A percentile compares a stretch with the other conserved stretches of the same genome.
phyloP scores from a whole-genome alignment of 305 asterid genomes.

The Solanum hybrid region DNA sequence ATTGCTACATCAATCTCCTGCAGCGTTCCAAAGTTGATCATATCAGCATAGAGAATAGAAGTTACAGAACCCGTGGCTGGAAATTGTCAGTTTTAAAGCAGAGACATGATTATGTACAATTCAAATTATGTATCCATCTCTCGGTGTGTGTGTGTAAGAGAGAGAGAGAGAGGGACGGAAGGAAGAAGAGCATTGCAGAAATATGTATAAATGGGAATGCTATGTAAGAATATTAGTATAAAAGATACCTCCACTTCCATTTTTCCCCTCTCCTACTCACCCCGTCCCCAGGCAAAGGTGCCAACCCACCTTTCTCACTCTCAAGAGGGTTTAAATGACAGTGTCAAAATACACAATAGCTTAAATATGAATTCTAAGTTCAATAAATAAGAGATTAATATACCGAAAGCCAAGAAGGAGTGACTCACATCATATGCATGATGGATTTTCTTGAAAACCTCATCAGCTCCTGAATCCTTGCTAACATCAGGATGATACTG shows the following conservation, averaged over 20 bases:
- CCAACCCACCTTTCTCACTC: not conserved
- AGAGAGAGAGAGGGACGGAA: not conserved
- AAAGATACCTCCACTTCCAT: not conserved
- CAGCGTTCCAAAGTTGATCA: not conserved
- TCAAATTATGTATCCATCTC: not conserved
- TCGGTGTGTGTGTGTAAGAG: not conserved
- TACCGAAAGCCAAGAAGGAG: not conserved
- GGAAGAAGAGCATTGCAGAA: not conserved
- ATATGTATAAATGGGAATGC: not conserved
- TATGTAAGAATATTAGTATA: not conserved
- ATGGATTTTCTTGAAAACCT: constrained; percentile 65
- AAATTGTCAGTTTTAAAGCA: not conserved
- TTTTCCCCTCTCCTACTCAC: not conserved
- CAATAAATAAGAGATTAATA: not conserved
- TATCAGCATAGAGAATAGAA: not conserved
- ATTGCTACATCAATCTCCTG: not conserved
- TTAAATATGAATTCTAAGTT: not conserved
- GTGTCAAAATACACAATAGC: not conserved
- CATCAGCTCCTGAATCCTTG: constrained; percentile 63
- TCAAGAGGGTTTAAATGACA: not conserved
- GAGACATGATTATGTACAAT: not conserved
- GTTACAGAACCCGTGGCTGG: not conserved
- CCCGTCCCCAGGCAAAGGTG: not conserved
- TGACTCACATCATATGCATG: constrained; percentile 63
- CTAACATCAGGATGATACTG: constrained; percentile 96